phyloP scores from a whole-genome alignment of 495 filamentous ascomycete species.

The Penicillium atrosanguineum region DNA sequence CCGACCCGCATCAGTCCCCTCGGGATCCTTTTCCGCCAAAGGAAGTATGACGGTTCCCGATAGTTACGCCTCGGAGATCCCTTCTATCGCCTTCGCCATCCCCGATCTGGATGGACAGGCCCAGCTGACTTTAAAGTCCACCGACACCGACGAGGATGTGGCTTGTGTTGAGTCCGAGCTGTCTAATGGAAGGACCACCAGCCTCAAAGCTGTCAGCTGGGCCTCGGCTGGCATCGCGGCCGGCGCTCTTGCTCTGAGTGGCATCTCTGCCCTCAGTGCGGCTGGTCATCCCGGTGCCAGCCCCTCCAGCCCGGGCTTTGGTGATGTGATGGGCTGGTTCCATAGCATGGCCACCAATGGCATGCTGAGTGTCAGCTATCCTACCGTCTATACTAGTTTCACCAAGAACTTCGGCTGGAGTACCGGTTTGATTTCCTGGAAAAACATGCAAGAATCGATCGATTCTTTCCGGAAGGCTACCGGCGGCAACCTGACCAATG shows the following conservation, averaged over 20 bases:
- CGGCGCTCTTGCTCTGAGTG: slow-evolving; percentile 72
- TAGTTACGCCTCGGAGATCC: slow-evolving; percentile 70
- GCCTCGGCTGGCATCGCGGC: slow-evolving; percentile 85
- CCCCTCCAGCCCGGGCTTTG: slow-evolving; percentile 77
- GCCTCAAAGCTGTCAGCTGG: slow-evolving; percentile 75
- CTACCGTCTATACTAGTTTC: slow-evolving; percentile 82
- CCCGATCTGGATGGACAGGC: slow-evolving; percentile 90
- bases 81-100: slow-evolving; percentile 84
- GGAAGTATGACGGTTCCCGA: slow-evolving; percentile 69
- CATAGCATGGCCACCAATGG: slow-evolving; percentile 90
- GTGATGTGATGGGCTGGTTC: slow-evolving; percentile 86
- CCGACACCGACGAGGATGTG: slow-evolving; percentile 57
- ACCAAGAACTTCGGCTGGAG: slow-evolving; percentile 92
- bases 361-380: slow-evolving; percentile 89
- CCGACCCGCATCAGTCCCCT: slow-evolving; percentile 54
- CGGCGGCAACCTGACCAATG: slow-evolving; percentile 79
- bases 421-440: slow-evolving; percentile 81
- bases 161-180: slow-evolving; percentile 84
- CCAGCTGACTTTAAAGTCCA: slow-evolving; percentile 68
- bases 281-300: slow-evolving; percentile 62
- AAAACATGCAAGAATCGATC: slow-evolving; percentile 73
- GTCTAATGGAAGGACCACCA: slow-evolving; percentile 80
- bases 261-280: slow-evolving; percentile 66
- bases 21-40: slow-evolving; percentile 67
- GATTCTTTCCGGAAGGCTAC: slow-evolving; percentile 78